Evolutionary conservation across 495 filamentous ascomycete species (phyloP), one percentile per base, ranked within the genome.

Genomic region (Penicillium nucicola): DNA sequence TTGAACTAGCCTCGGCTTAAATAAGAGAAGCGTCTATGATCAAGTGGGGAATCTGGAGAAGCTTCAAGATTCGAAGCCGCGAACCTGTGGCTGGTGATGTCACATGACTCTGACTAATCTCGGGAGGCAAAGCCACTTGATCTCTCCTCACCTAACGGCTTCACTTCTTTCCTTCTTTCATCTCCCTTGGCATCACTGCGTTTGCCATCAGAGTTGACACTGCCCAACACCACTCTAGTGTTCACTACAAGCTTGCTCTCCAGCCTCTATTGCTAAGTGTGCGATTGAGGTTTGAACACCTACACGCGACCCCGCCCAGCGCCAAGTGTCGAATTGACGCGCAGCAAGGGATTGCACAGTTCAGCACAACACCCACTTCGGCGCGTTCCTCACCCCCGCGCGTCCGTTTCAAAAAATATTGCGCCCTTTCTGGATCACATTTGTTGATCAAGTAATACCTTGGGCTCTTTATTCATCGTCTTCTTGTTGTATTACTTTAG

Each of bases 401-500:
- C 40, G 31, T 23, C 37, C 38, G 22, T 50, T 28, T 22, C 33
- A 32, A 44, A 35, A 31, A 38, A 38, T 42, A 50, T 42, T 45
- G 64, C 57, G 56, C 58, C 58, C 45, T 58, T 32, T 53, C 46
- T 50, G 40, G 49, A 53, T 50, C 39, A 15, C 46, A 45, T 45
- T 51, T 63, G 56, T 60, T 57, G 51, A 62, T 53, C 56, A 60
- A 72, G 69, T 69, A 71, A 68, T 71, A 70, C 61, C 42, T 63
- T 60, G 64, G 62, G 63, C 55, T 58, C 60, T 62, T 51, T 57
- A 54, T 61, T 48, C 60, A 61, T 59, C 56, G 57, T 66, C 65
- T 67, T 65, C 58, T 66, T 68, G 61, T 68, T 28, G 69, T 76
- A 71, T 71, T 69, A 66, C 68, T 65, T 62, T 68, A 71, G 50